A percentile compares a stretch with the other conserved stretches of the same genome.
phyloP scores from a whole-genome alignment of 345 rosid genomes.

The Pistacia vera region DNA sequence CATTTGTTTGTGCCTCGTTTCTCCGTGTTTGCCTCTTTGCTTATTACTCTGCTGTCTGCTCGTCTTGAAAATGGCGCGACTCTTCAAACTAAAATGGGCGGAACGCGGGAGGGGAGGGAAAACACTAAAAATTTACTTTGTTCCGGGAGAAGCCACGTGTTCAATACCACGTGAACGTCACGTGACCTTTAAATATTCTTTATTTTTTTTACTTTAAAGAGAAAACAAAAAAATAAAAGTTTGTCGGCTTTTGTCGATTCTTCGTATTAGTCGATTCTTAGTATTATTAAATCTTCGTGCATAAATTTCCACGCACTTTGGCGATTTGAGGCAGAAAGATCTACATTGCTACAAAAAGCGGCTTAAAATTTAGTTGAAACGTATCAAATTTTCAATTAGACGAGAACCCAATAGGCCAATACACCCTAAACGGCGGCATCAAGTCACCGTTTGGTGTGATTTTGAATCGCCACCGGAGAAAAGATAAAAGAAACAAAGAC shows the following conservation, averaged over 20 bases:
- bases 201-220: no score
- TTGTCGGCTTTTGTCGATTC: not conserved
- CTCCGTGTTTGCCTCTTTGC: not conserved
- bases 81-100: conserved; percentile 1
- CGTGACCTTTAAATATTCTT: not conserved
- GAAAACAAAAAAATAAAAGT: not conserved
- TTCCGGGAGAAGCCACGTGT: not conserved
- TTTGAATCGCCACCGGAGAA: not conserved
- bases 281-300: not conserved
- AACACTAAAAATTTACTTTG: not conserved
- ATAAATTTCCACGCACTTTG: not conserved
- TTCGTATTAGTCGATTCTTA: no score
- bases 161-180: conserved; percentile 11
- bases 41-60: not conserved
- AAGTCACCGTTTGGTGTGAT: not conserved
- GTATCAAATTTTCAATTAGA: not conserved
- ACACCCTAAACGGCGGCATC: not conserved
- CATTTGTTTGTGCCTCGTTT: conserved; percentile 13
- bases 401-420: no score
- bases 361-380: not conserved
- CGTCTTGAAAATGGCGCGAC: conserved; percentile 20
- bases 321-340: not conserved
- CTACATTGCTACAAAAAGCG: not conserved
- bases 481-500: not conserved
- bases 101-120: conserved; percentile 23